phyloP scores from a whole-genome alignment of 1,284 basidiomycete species.

The Grifola frondosa region DNA sequence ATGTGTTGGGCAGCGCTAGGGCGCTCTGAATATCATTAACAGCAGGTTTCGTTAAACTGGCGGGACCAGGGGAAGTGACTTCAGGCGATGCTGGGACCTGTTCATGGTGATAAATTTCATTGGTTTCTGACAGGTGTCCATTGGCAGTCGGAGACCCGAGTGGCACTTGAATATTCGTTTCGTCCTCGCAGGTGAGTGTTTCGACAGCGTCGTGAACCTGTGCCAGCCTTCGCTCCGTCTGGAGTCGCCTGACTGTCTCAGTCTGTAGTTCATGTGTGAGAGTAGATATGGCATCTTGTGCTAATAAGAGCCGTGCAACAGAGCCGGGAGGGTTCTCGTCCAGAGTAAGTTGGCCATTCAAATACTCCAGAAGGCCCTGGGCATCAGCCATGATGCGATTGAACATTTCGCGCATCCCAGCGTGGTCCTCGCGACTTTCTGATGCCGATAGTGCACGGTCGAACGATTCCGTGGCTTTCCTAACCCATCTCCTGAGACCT shows the following conservation, averaged over 20 bases:
- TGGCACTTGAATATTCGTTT: slow-evolving; percentile 1
- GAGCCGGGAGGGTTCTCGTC: slow-evolving; percentile 24
- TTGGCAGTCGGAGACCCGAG: too few species aligned
- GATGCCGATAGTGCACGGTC: slow-evolving; percentile 17
- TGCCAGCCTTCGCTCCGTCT: slow-evolving; percentile 42
- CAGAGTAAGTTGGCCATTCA: slow-evolving; percentile 39
- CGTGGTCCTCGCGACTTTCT: slow-evolving; percentile 19
- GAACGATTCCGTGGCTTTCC: slow-evolving; percentile 47
- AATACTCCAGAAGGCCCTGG: slow-evolving; percentile 42
- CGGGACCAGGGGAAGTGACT: too few species aligned
- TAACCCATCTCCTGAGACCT: slow-evolving; percentile 54
- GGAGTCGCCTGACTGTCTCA: slow-evolving; percentile 61
- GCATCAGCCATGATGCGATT: slow-evolving; percentile 48
- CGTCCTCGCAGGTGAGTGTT: not conserved
- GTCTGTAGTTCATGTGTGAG: slow-evolving; percentile 64
- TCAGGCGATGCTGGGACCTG: too few species aligned
- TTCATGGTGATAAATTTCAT: not conserved
- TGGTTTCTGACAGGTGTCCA: too few species aligned
- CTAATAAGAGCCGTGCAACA: slow-evolving; percentile 57
- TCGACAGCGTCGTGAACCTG: slow-evolving; percentile 16
- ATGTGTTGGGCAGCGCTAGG: too few species aligned
- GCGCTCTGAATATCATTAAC: too few species aligned
- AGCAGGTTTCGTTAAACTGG: too few species aligned
- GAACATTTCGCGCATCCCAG: slow-evolving; percentile 30
- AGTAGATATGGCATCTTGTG: slow-evolving; percentile 57